Conservation (phyloP, 495 filamentous ascomycete genomes). For the Melanomma pulvis-pyrius region DNA sequence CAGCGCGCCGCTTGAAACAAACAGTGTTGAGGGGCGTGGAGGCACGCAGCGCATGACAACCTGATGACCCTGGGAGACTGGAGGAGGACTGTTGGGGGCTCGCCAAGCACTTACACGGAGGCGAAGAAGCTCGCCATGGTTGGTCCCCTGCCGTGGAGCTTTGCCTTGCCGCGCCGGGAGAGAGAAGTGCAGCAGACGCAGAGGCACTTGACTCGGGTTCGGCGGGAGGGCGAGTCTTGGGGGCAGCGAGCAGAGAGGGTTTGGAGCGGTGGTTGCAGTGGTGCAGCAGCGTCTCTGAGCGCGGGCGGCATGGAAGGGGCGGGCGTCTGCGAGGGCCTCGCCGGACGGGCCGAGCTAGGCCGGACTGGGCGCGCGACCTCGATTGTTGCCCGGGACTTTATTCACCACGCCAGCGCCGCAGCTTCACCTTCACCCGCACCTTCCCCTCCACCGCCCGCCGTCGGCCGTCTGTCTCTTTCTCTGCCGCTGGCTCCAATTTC, state of each 20-base stretch:
- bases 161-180: slow-evolving; percentile 1
- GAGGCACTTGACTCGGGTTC: slow-evolving; percentile 15
- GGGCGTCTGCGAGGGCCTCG: not conserved
- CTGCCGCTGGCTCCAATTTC: not conserved
- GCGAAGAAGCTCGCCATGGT: slow-evolving; percentile 43
- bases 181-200: not conserved
- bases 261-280: slow-evolving; percentile 12
- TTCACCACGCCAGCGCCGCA: not conserved
- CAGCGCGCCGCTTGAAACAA: slow-evolving; percentile 32
- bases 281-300: not conserved
- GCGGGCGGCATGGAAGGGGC: slow-evolving; percentile 22
- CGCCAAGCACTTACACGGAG: slow-evolving; percentile 41
- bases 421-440: not conserved
- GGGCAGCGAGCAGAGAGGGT: slow-evolving; percentile 4
- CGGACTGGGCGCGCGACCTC: slow-evolving; percentile 7
- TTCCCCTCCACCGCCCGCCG: not conserved
- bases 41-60: slow-evolving; percentile 31
- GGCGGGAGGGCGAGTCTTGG: not conserved
- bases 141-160: slow-evolving; percentile 19
- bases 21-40: slow-evolving; percentile 26
- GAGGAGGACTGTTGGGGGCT: slow-evolving; percentile 15
- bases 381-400: slow-evolving; percentile 13
- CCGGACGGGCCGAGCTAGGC: slow-evolving; percentile 7
- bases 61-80: slow-evolving; percentile 11
- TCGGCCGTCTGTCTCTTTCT: not conserved